Base-by-base conservation (phyloP, 805 yeast species). In the Phaffomyces thermotolerans region DNA sequence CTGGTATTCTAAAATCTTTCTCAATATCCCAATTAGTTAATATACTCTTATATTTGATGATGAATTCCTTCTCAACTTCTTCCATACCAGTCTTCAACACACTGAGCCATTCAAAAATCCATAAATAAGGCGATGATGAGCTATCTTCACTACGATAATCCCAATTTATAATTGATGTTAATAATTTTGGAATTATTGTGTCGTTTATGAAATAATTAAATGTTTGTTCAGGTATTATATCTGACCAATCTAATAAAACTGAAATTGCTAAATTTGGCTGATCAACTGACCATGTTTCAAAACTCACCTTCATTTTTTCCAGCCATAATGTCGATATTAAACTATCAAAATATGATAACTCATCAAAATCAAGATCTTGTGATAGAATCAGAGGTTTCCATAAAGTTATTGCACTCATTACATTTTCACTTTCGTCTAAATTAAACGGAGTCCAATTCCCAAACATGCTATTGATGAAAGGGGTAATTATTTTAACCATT, bases 201-300 rank as follows among this genome's bases (percentile, higher is more conserved):
- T 52, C 54, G 6, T 53, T 43, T 4, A 64, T 38, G 13, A 75
- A 41, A 36, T 55, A 54, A 4, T 60, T 52, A 13, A 64, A 51
- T 2, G 62, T 51, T 4, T 47, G 42, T 0, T 39, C 38, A 3
- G 72, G 67, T 3, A 74, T 41, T 2, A 72, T 46, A 1, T 53
- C 57, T 22, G 56, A 59, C 79, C 76, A 72, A 18, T 66, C 68
- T 17, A 72, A 58, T 0, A 75, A 40, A 3, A 71, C 43, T 1
- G 65, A 54, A 7, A 73, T 56, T 1, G 67, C 69, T 12, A 68
- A 42, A 37, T 66, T 63, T 1, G 77, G 72, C 34, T 66, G 63
- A 15, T 52, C 40, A 5, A 64, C 54, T 8, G 64, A 49, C 78
- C 79, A 74, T 7, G 57, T 50, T 15, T 27, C 27, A 22, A 72